Conservation (phyloP, 495 filamentous ascomycete species). For the Clavariopsis aquatica region DNA sequence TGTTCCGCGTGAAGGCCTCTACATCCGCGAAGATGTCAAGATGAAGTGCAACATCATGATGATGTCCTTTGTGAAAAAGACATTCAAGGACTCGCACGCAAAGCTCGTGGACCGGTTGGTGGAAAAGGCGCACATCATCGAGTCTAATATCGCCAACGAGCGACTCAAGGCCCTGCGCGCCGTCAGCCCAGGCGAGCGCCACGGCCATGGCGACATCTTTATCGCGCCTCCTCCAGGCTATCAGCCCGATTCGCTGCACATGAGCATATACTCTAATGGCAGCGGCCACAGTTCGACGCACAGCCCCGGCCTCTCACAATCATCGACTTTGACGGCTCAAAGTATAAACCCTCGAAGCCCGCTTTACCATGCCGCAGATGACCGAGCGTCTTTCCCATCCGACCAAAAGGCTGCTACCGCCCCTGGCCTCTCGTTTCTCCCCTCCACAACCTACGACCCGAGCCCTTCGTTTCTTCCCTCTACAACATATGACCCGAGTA, state of each 20-base stretch:
- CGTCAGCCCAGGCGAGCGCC: constrained; percentile 21
- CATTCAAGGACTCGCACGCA: constrained; percentile 68
- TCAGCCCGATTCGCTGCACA: not conserved
- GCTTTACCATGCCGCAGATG: constrained; percentile 1
- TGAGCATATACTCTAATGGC: constrained; percentile 16
- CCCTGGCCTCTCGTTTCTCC: not conserved
- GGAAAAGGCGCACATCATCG: constrained; percentile 54
- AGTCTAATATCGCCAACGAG: constrained; percentile 29
- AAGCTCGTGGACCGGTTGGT: constrained; percentile 66
- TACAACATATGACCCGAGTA: too few species aligned
- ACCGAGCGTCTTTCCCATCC: not conserved
- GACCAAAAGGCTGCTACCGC: not conserved
- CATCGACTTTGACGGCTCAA: constrained; percentile 9
- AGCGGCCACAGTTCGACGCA: constrained; percentile 7
- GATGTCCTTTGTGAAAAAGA: constrained; percentile 71
- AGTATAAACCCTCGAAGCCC: constrained; percentile 5
- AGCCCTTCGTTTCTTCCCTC: not conserved
- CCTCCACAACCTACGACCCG: constrained; percentile 10
- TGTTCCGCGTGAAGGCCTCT: constrained; percentile 64
- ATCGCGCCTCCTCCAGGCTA: constrained; percentile 32
- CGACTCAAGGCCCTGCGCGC: constrained; percentile 22
- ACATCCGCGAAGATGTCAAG: constrained; percentile 74
- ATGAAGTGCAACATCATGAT: constrained; percentile 75
- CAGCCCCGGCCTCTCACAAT: constrained; percentile 23
- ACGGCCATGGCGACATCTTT: constrained; percentile 24